Conservation (phyloP, 2,329 filamentous ascomycete species). For the Blastomyces gilchristii region DNA sequence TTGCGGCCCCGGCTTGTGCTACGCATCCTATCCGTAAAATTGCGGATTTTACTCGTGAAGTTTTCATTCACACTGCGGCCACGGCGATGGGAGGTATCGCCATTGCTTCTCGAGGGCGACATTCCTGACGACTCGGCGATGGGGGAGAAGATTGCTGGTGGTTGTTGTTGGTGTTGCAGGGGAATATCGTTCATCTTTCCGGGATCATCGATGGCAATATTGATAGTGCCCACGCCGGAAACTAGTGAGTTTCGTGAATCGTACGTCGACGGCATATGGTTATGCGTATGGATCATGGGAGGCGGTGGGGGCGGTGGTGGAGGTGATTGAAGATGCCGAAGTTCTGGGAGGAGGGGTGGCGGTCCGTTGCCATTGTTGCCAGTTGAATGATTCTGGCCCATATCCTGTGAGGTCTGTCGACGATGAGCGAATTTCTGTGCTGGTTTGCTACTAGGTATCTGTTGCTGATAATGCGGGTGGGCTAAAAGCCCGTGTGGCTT, state of each 20-base stretch:
- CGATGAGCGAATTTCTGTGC: constrained; percentile 23
- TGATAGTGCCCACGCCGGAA: constrained; percentile 31
- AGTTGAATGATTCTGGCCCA: constrained; percentile 8
- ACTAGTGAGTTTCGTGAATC: constrained; percentile 23
- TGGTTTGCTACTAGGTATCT: constrained; percentile 32
- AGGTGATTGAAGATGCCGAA: constrained; percentile 49
- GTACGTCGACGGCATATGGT: constrained; percentile 7
- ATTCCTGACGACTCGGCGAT: constrained; percentile 20
- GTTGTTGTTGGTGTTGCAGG: constrained; percentile 20
- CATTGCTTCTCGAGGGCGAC: constrained; percentile 30
- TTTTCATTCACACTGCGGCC: constrained; percentile 49
- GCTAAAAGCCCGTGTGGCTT: constrained; percentile 29
- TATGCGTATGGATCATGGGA: constrained; percentile 9
- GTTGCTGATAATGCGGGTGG: constrained; percentile 33
- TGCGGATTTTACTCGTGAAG: constrained; percentile 44
- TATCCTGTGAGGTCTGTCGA: constrained; percentile 23
- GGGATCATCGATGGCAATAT: constrained; percentile 32
- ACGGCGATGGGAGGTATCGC: constrained; percentile 34
- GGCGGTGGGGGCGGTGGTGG: constrained; percentile 41
- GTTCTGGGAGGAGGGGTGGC: constrained; percentile 48
- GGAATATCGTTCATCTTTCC: constrained; percentile 17
- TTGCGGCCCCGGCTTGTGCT: constrained; percentile 45
- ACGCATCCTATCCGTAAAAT: constrained; percentile 49
- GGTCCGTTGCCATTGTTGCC: constrained; percentile 13
- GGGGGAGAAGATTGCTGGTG: constrained; percentile 30